Conservation (phyloP, 352 stramenopile genomes). For the Globisporangium alternatum region DNA sequence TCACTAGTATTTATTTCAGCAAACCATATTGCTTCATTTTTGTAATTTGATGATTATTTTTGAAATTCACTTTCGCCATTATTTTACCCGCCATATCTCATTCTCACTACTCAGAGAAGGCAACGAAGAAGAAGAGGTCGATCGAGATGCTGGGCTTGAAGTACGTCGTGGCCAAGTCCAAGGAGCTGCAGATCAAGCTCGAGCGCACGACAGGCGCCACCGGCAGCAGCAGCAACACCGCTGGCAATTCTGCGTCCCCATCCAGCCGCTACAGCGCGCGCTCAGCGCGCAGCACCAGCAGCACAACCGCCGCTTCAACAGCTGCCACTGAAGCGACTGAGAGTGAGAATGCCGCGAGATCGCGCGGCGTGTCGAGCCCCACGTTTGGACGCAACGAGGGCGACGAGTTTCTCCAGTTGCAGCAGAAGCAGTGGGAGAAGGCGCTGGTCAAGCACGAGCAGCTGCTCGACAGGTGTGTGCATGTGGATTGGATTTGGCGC, state of each 20-base stretch:
- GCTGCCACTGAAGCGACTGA: not conserved
- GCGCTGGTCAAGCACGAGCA: constrained; percentile 37
- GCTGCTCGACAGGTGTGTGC: constrained; percentile 37
- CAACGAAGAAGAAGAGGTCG: not conserved
- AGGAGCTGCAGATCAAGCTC: constrained; percentile 57
- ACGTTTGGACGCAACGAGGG: constrained; percentile 21
- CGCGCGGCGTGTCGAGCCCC: constrained; percentile 7
- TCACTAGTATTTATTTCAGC: too few relatives aligned
- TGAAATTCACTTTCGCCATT: too few relatives aligned
- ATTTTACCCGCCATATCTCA: too few relatives aligned
- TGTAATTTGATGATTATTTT: not conserved
- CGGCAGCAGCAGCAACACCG: not conserved
- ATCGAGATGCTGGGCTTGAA: constrained; percentile 58
- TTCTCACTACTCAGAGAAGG: not conserved
- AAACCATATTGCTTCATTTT: not conserved
- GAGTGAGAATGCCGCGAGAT: not conserved
- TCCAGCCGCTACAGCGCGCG: constrained; percentile 10
- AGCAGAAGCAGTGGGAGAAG: constrained; percentile 32
- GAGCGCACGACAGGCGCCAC: constrained; percentile 21
- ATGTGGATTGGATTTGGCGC: not conserved
- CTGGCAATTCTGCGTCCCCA: not conserved
- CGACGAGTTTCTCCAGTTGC: constrained; percentile 37
- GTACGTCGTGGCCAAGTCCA: constrained; percentile 77
- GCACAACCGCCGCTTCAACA: not conserved
- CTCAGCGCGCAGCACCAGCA: not conserved